Evolutionary conservation across 345 rosid genomes (phyloP).

Genomic region (Hibiscus trionum): DNA sequence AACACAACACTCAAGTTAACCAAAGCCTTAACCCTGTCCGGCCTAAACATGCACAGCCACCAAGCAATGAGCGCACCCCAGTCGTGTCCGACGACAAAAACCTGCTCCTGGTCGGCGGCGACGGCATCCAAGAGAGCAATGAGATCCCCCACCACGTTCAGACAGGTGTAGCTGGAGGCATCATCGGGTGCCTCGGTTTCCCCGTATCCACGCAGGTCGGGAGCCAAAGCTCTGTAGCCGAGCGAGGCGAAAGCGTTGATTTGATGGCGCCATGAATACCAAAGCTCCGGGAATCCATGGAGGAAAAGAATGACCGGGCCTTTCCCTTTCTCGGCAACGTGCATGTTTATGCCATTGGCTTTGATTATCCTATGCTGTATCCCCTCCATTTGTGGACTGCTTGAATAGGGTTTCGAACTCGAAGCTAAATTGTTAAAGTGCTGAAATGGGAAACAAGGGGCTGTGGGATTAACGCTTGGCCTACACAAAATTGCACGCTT

Average conservation of each 20-base stretch:
- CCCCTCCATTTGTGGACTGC: slow-evolving; percentile 27
- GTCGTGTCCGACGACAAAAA: slow-evolving; percentile 63
- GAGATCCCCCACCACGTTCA: slow-evolving; percentile 53
- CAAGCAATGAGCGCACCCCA: slow-evolving; percentile 71
- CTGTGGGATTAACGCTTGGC: not conserved
- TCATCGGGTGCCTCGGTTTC: slow-evolving; percentile 57
- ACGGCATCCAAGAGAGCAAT: slow-evolving; percentile 40
- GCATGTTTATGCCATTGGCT: slow-evolving; percentile 64
- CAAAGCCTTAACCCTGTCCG: slow-evolving; percentile 60
- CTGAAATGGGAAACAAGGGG: not conserved
- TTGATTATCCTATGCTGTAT: slow-evolving; percentile 44
- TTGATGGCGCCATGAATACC: slow-evolving; percentile 91
- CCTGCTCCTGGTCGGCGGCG: slow-evolving; percentile 24
- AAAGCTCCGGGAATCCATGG: slow-evolving; percentile 84
- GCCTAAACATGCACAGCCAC: slow-evolving; percentile 46
- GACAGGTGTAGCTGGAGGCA: slow-evolving; percentile 35
- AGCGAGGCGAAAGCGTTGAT: slow-evolving; percentile 44
- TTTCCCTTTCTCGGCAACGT: slow-evolving; percentile 59
- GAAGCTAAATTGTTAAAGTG: not conserved
- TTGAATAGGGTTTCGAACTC: not conserved
- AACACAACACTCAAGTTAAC: slow-evolving; percentile 45
- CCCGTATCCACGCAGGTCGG: slow-evolving; percentile 80
- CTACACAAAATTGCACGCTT: not conserved
- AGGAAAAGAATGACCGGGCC: slow-evolving; percentile 57
- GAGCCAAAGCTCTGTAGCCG: slow-evolving; percentile 76